Evolutionary conservation across 352 stramenopile genomes (phyloP).

Genomic region (Globisporangium middletonii): DNA sequence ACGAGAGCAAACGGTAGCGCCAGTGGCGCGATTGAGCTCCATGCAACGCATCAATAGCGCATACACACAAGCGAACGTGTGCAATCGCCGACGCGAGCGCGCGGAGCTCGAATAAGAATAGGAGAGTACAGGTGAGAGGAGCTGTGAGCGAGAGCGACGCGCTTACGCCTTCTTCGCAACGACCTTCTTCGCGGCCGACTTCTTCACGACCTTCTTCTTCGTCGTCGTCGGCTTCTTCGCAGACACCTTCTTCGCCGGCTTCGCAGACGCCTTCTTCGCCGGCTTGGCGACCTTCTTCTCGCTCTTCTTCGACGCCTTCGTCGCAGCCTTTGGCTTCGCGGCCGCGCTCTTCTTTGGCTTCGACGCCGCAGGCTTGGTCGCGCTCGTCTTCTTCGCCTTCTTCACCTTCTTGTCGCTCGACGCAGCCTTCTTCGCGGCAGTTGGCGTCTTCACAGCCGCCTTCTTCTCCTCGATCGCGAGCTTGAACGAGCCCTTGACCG

Average conservation of each 20-base stretch:
- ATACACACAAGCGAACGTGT: not conserved
- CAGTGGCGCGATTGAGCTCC: too few relatives aligned
- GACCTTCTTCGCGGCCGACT: constrained; percentile 21
- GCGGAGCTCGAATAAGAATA: constrained; percentile 49
- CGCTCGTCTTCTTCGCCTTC: constrained; percentile 64
- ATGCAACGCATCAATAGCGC: too few relatives aligned
- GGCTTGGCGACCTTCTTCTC: constrained; percentile 18
- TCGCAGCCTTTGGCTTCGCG: constrained; percentile 26
- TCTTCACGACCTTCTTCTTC: constrained; percentile 32
- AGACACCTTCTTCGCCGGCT: constrained; percentile 21
- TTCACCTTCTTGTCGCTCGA: constrained; percentile 36
- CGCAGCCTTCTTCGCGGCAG: constrained; percentile 12
- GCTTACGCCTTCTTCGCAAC: constrained; percentile 17
- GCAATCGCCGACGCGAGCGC: constrained; percentile 14
- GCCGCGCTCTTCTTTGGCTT: constrained; percentile 40
- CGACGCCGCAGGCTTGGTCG: constrained; percentile 59
- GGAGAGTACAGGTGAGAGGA: constrained; percentile 5
- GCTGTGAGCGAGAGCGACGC: not conserved
- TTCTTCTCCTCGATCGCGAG: constrained; percentile 91
- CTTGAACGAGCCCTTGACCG: constrained; percentile 94
- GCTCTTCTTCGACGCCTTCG: constrained; percentile 12
- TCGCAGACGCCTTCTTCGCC: constrained; percentile 13
- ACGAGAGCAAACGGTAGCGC: not conserved
- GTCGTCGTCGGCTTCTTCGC: constrained; percentile 25
- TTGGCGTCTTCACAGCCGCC: constrained; percentile 31